phyloP scores from a whole-genome alignment of 2,329 filamentous ascomycete species.

The Microdochium bolleyi region DNA sequence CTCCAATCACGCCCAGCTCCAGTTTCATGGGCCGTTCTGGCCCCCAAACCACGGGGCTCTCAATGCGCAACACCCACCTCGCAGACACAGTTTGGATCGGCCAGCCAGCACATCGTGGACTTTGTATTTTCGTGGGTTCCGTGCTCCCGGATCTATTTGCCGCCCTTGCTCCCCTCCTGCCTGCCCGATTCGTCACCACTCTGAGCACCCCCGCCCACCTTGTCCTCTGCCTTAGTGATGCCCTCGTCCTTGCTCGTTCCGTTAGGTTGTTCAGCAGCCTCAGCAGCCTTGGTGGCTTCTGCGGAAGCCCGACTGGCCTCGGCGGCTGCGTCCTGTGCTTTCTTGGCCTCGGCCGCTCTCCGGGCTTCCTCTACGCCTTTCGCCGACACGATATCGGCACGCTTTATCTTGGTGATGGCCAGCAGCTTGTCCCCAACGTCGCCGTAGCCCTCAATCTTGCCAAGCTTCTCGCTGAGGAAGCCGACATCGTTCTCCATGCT shows the following conservation, averaged over 20 bases:
- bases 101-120: no score
- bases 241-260: not conserved
- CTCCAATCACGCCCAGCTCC: no score
- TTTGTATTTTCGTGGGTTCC: no score
- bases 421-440: constrained; percentile 65
- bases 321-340: not conserved
- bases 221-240: not conserved
- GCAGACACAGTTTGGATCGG: no score
- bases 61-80: no score
- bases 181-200: not conserved
- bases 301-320: no score
- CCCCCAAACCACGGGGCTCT: no score
- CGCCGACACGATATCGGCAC: constrained; percentile 12
- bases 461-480: constrained; percentile 61
- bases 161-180: not conserved
- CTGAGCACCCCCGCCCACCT: not conserved
- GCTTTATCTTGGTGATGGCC: constrained; percentile 55
- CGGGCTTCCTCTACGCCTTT: constrained; percentile 1
- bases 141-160: no score
- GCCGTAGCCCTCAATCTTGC: constrained; percentile 71
- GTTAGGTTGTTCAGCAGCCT: not conserved
- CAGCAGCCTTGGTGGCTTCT: not conserved
- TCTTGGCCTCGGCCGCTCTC: not conserved
- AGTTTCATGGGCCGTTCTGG: no score
- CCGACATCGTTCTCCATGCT: constrained; percentile 75